Evolutionary conservation across 345 rosid species (phyloP).

Genomic region (Populus nigra): DNA sequence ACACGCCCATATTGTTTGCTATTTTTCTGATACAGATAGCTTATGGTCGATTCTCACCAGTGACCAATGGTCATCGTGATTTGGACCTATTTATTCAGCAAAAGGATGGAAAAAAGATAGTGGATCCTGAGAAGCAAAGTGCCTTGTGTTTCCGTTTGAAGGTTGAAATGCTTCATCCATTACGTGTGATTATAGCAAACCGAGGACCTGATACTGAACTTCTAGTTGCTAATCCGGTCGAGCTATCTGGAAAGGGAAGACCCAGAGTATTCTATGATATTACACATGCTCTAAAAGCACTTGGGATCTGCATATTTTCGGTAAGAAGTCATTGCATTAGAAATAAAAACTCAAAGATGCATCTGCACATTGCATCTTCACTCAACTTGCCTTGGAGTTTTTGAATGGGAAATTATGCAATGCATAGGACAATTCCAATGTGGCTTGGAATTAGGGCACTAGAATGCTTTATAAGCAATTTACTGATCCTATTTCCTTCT

Average conservation of each 20-base stretch:
- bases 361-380: constrained; percentile 9
- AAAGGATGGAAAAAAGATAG: constrained; percentile 67
- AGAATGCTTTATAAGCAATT: neutral
- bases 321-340: constrained; percentile 36
- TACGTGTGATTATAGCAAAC: constrained; percentile 63
- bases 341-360: constrained; percentile 1
- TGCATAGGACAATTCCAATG: neutral
- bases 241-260: constrained; percentile 76
- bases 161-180: constrained; percentile 81
- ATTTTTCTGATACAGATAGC: constrained; percentile 45
- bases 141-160: constrained; percentile 51
- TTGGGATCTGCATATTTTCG: constrained; percentile 76
- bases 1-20: constrained; percentile 4
- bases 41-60: constrained; percentile 68
- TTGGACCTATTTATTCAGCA: constrained; percentile 78
- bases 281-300: constrained; percentile 63
- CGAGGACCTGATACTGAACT: constrained; percentile 84
- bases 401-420: neutral
- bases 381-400: neutral
- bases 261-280: constrained; percentile 85
- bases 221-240: constrained; percentile 83
- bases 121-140: constrained; percentile 60
- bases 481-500: neutral
- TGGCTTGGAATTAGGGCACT: neutral
- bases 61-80: constrained; percentile 49